Evolutionary conservation across 192 early-diverging fungal genomes (phyloP).

Genomic region (Coemansia sp.): DNA sequence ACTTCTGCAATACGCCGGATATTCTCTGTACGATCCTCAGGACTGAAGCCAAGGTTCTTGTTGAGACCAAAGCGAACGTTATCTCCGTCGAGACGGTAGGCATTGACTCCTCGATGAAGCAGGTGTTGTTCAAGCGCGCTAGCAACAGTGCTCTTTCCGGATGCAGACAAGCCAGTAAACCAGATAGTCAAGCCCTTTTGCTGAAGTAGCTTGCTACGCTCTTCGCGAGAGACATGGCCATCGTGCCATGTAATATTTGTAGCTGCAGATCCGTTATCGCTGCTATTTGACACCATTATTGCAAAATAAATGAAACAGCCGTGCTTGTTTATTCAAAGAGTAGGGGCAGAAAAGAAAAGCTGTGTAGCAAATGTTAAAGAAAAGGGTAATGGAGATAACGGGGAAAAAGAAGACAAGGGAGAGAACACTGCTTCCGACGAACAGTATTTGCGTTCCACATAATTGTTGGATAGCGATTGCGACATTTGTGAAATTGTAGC

Average conservation of each 20-base stretch:
- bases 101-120: conserved; percentile 68
- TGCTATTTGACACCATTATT: conserved; percentile 9
- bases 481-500: no score
- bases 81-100: conserved; percentile 94
- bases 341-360: background rate
- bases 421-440: no score
- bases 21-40: conserved; percentile 90
- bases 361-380: no score
- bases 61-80: conserved; percentile 97
- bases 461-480: no score
- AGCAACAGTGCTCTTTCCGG: conserved; percentile 91
- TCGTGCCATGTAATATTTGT: conserved; percentile 93
- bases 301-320: background rate
- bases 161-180: conserved; percentile 95
- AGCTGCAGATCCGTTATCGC: conserved; percentile 25
- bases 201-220: conserved; percentile 68
- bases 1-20: conserved; percentile 91
- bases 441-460: no score
- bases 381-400: background rate
- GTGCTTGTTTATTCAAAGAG: background rate
- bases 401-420: no score
- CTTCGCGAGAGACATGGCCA: conserved; percentile 69
- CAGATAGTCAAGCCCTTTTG: conserved; percentile 82
- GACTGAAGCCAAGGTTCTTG: conserved; percentile 91
- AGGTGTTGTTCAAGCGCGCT: conserved; percentile 87